These are phyloP conservation scores for Xanthoconium stramineum DNA, from an alignment of 768 basidiomycete species.

Conservation along the genomic window DNA sequence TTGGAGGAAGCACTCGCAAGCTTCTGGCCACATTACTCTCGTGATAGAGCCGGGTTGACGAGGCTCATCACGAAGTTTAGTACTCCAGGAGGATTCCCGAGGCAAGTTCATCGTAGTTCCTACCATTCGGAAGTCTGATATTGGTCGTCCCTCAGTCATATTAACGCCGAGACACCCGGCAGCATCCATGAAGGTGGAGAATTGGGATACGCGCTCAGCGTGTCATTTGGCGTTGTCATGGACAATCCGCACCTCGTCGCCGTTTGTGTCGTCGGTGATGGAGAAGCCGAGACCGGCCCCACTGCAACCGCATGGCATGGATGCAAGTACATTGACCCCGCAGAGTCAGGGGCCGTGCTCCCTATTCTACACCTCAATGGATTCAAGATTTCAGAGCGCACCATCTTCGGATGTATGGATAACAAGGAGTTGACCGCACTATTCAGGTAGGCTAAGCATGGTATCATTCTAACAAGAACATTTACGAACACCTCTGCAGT, in stretches of 20 bases:
- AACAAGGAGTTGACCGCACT: slow-evolving; percentile 73
- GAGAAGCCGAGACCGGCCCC: slow-evolving; percentile 80
- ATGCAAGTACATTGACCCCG: slow-evolving; percentile 88
- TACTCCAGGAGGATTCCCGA: slow-evolving; percentile 81
- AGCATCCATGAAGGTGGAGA: slow-evolving; percentile 91
- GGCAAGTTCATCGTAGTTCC: slow-evolving; percentile 35
- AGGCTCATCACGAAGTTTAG: slow-evolving; percentile 75
- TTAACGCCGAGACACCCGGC: slow-evolving; percentile 85
- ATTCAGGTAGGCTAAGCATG: slow-evolving; percentile 54
- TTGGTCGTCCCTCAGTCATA: slow-evolving; percentile 43
- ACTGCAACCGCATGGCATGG: slow-evolving; percentile 82
- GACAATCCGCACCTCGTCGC: slow-evolving; percentile 85
- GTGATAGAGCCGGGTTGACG: slow-evolving; percentile 55
- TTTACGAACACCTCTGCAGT: slow-evolving; percentile 29
- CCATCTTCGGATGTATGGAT: slow-evolving; percentile 89
- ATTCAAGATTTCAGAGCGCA: slow-evolving; percentile 89
- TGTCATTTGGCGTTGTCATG: slow-evolving; percentile 87
- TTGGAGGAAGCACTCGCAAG: slow-evolving; percentile 68
- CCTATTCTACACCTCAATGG: slow-evolving; percentile 87
- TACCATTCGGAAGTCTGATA: neutral
- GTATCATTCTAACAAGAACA: neutral
- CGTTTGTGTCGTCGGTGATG: slow-evolving; percentile 82
- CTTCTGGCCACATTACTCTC: slow-evolving; percentile 58
- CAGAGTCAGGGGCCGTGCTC: slow-evolving; percentile 86
- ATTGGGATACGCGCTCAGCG: slow-evolving; percentile 83